Percentiles rank a stretch among this genome's conserved stretches.
Evolutionary conservation across 1,284 basidiomycete genomes (phyloP).

Genomic region (Malassezia cuniculi): DNA sequence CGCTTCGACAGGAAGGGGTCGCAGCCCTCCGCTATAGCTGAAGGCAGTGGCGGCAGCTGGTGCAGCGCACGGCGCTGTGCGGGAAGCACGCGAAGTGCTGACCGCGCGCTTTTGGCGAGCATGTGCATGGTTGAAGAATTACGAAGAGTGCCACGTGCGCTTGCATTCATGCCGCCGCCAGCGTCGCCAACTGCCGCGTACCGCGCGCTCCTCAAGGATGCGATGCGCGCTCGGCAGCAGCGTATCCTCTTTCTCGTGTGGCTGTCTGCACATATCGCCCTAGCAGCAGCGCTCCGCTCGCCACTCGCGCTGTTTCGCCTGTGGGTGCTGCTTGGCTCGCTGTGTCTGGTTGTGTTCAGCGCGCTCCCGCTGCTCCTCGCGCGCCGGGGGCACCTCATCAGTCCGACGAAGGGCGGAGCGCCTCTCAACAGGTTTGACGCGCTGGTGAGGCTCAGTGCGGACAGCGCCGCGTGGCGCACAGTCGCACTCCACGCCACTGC

Average conservation of each 20-base stretch:
- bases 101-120: not conserved
- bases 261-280: constrained; percentile 14
- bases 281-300: constrained; percentile 13
- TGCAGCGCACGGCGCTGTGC: constrained; percentile 14
- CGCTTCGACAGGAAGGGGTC: constrained; percentile 30
- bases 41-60: constrained; percentile 30
- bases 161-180: no score
- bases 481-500: constrained; percentile 11
- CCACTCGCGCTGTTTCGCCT: constrained; percentile 6
- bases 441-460: not conserved
- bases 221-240: constrained; percentile 25
- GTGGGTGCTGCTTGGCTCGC: constrained; percentile 4
- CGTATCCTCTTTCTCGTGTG: constrained; percentile 21
- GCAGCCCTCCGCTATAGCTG: constrained; percentile 24
- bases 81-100: not conserved
- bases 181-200: constrained; percentile 7
- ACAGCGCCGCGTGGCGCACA: not conserved
- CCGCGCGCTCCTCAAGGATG: constrained; percentile 13
- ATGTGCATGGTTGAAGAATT: no score
- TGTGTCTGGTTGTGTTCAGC: constrained; percentile 10
- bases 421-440: not conserved
- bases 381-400: constrained; percentile 9
- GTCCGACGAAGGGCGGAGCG: not conserved
- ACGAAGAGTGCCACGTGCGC: no score
- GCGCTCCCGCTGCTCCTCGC: constrained; percentile 15